phyloP scores from a whole-genome alignment of 306 rosid genomes.

The Prunus kanzakura region DNA sequence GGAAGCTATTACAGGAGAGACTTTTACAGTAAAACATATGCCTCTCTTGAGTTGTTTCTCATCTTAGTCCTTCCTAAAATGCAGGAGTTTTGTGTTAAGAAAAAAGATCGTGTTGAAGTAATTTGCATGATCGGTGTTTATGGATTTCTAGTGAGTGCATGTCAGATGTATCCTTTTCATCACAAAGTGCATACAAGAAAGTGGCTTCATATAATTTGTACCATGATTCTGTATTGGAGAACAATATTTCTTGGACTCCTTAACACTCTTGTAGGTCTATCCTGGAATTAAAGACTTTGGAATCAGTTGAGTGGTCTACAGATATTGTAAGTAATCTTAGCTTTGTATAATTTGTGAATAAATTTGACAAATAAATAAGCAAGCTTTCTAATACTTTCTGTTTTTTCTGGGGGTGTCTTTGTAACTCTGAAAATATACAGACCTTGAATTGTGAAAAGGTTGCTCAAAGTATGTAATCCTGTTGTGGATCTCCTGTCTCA shows the following conservation, averaged over 20 bases:
- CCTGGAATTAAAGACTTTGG: slow-evolving; percentile 46
- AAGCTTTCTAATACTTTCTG: background rate
- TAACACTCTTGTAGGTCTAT: slow-evolving; percentile 43
- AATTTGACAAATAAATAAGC: background rate
- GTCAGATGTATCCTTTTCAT: slow-evolving; percentile 56
- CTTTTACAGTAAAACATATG: background rate
- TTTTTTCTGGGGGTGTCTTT: background rate
- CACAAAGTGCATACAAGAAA: background rate
- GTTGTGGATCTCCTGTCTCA: background rate
- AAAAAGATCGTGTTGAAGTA: slow-evolving; percentile 55
- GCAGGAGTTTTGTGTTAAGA: slow-evolving; percentile 72
- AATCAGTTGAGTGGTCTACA: slow-evolving; percentile 48
- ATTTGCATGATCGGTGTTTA: slow-evolving; percentile 58
- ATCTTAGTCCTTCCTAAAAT: slow-evolving; percentile 16
- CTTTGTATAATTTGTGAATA: background rate
- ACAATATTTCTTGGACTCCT: slow-evolving; percentile 17
- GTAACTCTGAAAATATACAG: background rate
- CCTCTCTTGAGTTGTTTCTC: background rate
- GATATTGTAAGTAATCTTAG: slow-evolving; percentile 44
- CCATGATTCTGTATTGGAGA: background rate
- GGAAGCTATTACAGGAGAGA: background rate
- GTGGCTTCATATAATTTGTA: background rate
- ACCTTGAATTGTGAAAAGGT: background rate
- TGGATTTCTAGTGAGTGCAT: slow-evolving; percentile 44
- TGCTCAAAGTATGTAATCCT: too few species aligned